Percentiles rank a stretch among this genome's conserved stretches.
Conservation (phyloP, 116 monocot genomes). For the Phalaenopsis hybrid region DNA sequence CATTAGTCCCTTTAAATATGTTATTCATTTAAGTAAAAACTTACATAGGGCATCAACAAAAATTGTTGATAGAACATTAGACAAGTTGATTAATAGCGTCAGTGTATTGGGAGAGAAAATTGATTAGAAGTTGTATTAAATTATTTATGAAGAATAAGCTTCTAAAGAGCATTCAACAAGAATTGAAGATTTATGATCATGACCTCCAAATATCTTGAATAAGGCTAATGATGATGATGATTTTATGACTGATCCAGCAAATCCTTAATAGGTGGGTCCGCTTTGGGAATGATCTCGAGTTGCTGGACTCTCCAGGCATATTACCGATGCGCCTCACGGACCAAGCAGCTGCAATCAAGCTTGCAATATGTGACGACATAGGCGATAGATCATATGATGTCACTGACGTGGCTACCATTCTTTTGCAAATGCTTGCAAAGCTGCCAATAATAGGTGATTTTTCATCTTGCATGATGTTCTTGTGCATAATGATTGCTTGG, state of each 20-base stretch:
- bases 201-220: not conserved
- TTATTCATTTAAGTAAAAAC: not conserved
- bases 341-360: constrained; percentile 81
- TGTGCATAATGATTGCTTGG: not conserved
- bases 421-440: constrained; percentile 67
- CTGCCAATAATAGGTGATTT: constrained; percentile 65
- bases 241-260: not conserved
- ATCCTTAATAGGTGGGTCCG: constrained; percentile 75
- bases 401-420: constrained; percentile 74
- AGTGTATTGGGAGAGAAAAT: no score
- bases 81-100: no score
- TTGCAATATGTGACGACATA: constrained; percentile 97
- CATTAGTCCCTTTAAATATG: not conserved
- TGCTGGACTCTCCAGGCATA: constrained; percentile 94
- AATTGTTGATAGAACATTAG: no score
- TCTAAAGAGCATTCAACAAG: not conserved
- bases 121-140: no score
- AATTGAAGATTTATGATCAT: not conserved
- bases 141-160: no score
- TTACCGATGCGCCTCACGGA: constrained; percentile 93
- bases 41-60: not conserved
- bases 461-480: not conserved
- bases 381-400: constrained; percentile 95
- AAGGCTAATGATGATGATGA: not conserved
- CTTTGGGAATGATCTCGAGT: constrained; percentile 84